Base-by-base conservation (phyloP, 306 rosid species). In the Vicia sativa region DNA sequence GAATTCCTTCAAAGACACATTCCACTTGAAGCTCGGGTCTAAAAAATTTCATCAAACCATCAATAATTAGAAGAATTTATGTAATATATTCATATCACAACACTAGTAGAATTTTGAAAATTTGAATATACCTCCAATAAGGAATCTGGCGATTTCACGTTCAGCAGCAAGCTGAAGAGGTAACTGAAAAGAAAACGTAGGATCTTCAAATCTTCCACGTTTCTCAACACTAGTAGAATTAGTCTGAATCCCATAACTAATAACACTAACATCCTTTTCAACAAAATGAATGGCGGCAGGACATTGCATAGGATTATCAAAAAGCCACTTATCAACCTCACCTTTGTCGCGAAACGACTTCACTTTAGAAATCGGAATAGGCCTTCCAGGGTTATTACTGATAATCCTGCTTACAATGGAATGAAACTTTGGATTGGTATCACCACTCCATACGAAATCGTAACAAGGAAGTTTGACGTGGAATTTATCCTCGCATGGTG, bases 141-240 rank as follows among this genome's bases (percentile, higher is more conserved):
- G 89, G 67, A 67, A 71, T 79, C 96, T 79, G 1, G 98, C 91
- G 28, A 92, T 89, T 67, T 92, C 98, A 34, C 96, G 89, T 84
- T 92, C 98, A 0, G 91, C 92, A 4, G 96, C 92, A 42, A 92
- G 71, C 87, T 87, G 96, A 74, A 92, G 96, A 9, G 96, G 98
- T 31, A 92, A 54, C 66, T 89, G 96, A 77, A 92, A 89, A 31
- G 82, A 52, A 42, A 23, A 19, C 1, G 87, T 84, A 18, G 95
- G 88, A 11, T 92, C 92, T 78, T 92, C 85, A 57, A 65, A 78
- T 0, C 9, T 46, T 26, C 95, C 92, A 78, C 92, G 74, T 53
- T 19, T 55, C 25, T 5, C 46, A 23, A 77, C 71, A 34, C 48
- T 10, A 9, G 98, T 86, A 14, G 89, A 87, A 63, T 92, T 92